Evolutionary conservation across 345 rosid species (phyloP), one percentile per base, ranked within the genome.

Genomic region (Brassica rapa): DNA sequence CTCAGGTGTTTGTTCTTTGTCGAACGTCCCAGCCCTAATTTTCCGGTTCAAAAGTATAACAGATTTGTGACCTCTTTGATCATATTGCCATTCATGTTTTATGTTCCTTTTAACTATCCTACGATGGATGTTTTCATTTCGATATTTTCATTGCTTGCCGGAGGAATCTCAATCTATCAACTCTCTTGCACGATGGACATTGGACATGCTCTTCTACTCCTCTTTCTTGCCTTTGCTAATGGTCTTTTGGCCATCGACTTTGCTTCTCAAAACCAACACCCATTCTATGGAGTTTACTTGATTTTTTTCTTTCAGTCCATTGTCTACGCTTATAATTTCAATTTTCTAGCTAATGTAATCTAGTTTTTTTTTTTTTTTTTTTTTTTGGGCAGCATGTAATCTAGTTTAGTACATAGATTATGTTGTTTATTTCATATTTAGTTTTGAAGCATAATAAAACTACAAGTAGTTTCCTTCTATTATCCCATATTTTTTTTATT

Each of bases 141-240:
- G 12, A 67, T 1, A 1, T 9, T 69, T 16, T 69, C 62, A 25
- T 15, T 70, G 16, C 73, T 70, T 12, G 27, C 63, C 7, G 73
- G 73, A 70, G 73, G 23, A 11, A 8, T 70, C 64, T 55, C 64
- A 19, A 32, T 56, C 32, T 70, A 70, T 70, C 74, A 70, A 10
- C 74, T 56, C 32, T 55, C 8, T 56, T 11, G 7, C 21, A 70
- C 74, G 21, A 33, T 70, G 10, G 73, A 70, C 16, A 70, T 70
- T 70, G 73, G 73, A 32, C 74, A 71, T 33, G 74, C 12, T 56
- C 23, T 71, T 35, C 1, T 57, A 21, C 4, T 57, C 37, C 33
- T 71, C 32, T 7, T 14, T 23, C 5, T 14, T 57, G 63, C 56
- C 66, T 23, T 8, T 35, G 0, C 4, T 21, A 6, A 6, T 57